Evolutionary conservation across 148 eudicot species (phyloP).

Genomic region (Chenopodium suecicum): DNA sequence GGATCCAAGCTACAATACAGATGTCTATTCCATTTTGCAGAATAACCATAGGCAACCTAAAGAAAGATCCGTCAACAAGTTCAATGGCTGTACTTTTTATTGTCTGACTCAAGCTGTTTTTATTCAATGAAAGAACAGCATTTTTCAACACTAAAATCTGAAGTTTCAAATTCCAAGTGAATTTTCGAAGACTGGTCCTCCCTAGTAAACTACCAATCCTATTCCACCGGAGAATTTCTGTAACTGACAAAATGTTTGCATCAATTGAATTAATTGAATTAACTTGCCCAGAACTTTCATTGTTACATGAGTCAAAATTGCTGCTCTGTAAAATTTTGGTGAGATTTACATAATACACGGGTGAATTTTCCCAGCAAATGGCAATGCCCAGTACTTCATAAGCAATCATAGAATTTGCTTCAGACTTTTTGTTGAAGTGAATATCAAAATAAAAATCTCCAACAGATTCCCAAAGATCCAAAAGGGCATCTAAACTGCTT

Average conservation of each 20-base stretch:
- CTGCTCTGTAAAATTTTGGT: constrained; percentile 58
- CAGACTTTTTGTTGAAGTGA: constrained; percentile 76
- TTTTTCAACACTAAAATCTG: constrained; percentile 73
- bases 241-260: constrained; percentile 39
- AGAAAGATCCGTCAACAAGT: constrained; percentile 60
- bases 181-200: constrained; percentile 54
- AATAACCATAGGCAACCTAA: constrained; percentile 45
- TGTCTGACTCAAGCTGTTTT: constrained; percentile 48
- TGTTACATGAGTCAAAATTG: constrained; percentile 15
- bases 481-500: constrained; percentile 70
- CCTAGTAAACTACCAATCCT: constrained; percentile 59
- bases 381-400: constrained; percentile 88
- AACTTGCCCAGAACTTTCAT: constrained; percentile 30
- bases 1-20: constrained; percentile 80
- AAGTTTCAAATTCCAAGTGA: constrained; percentile 79
- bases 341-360: constrained; percentile 80
- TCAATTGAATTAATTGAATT: constrained; percentile 33
- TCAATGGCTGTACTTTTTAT: constrained; percentile 49
- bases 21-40: constrained; percentile 62
- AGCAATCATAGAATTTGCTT: constrained; percentile 43
- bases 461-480: constrained; percentile 75
- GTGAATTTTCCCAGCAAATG: constrained; percentile 85
- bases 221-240: constrained; percentile 62
- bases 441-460: constrained; percentile 76
- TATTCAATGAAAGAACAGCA: constrained; percentile 68